Base-by-base conservation (phyloP, 148 eudicot genomes). In the Chenopodium berlandieri region DNA sequence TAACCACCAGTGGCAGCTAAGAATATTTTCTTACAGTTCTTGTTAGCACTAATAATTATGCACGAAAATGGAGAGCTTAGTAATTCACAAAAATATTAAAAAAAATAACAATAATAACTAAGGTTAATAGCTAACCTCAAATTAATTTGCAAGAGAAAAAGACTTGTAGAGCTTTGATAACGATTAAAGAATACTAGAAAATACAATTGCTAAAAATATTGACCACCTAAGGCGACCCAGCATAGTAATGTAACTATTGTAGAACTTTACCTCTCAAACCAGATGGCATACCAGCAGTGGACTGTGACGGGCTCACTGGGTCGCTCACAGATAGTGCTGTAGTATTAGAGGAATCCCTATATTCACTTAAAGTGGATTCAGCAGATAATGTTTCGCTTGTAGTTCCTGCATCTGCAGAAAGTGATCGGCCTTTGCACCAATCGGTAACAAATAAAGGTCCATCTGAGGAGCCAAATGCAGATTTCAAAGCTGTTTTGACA, bases 391-490 rank as follows among this genome's bases (percentile, higher is more conserved):
- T 93, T 85, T 96, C 98, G 82, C 85, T 84, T 46, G 75, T 30
- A 22, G 67, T 81, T 87, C 90, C 96, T 63, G 88, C 87, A 79
- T 93, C 96, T 81, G 79, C 85, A 56, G 92, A 89, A 80, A 85
- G 94, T 83, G 84, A 85, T 69, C 92, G 91, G 69, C 94, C 99
- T 87, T 86, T 92, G 86, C 97, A 96, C 99, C 99, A 96, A 89
- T 94, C 98, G 67, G 81, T 89, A 70, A 91, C 94, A 77, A 90
- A 83, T 80, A 96, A 82, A 80, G 98, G 99, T 73, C 99, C 99
- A 85, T 96, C 98, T 82, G 85, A 87, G 88, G 88, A 86, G 71
- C 91, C 87, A 85, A 96, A 96, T 32, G 98, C 94, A 85, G 98
- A 91, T 88, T 89, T 92, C 82, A 96, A 82, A 25, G 94, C 99